Evolutionary conservation across 805 yeast genomes (phyloP).

Genomic region (Wickerhamiella australiensis): DNA sequence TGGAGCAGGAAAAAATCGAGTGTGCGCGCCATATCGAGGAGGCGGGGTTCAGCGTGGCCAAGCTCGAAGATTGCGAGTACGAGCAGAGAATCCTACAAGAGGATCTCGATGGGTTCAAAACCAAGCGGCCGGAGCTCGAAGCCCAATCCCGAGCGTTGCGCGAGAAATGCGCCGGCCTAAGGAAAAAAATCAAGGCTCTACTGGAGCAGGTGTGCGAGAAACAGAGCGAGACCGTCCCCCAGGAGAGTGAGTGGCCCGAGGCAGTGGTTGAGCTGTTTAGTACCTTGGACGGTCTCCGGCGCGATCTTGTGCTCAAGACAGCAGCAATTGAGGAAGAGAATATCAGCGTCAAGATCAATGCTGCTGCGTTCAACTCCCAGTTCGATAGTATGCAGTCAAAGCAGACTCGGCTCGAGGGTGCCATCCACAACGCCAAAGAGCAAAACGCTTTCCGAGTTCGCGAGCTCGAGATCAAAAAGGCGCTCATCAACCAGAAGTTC

Average conservation of each 20-base stretch:
- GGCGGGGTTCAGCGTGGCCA: not conserved
- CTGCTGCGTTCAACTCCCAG: not conserved
- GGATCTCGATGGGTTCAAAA: not conserved
- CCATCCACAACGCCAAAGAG: not conserved
- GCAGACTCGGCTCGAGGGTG: not conserved
- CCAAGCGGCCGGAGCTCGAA: not conserved
- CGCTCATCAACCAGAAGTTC: not conserved
- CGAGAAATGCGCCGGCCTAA: not conserved
- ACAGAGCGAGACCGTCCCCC: not conserved
- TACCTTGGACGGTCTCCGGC: not conserved
- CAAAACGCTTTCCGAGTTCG: not conserved
- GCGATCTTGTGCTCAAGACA: not conserved
- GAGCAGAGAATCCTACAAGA: not conserved
- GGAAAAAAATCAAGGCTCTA: not conserved
- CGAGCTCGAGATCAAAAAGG: not conserved
- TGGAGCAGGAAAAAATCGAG: not conserved
- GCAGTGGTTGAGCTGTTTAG: not conserved
- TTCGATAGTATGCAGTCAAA: not conserved
- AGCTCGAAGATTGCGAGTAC: not conserved
- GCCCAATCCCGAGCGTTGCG: not conserved
- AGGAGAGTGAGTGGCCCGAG: not conserved
- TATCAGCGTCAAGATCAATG: not conserved
- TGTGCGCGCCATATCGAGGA: not conserved
- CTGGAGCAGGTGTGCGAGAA: slow-evolving; percentile 2
- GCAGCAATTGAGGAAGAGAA: not conserved